A percentile compares a stretch with the other conserved stretches of the same genome.
Conservation (phyloP, 331 rosid genomes). For the Quercus lobata region DNA sequence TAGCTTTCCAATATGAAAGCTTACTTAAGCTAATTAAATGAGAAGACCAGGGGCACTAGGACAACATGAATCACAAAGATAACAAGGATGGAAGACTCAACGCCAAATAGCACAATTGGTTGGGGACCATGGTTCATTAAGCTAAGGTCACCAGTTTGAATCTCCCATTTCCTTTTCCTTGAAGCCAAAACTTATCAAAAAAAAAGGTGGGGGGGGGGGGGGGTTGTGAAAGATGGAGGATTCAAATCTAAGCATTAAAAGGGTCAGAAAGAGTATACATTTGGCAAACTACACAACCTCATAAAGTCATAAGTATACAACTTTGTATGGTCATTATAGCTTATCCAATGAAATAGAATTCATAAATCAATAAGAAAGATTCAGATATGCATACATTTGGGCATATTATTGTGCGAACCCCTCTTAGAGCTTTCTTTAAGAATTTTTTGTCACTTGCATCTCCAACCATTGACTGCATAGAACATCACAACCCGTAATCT, state of each 20-base stretch:
- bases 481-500: conserved; percentile 21
- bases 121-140: too few relatives aligned
- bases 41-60: not conserved
- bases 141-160: too few relatives aligned
- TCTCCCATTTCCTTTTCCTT: too few relatives aligned
- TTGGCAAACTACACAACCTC: not conserved
- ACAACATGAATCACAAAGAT: not conserved
- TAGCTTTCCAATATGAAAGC: not conserved
- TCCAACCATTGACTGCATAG: conserved; percentile 65
- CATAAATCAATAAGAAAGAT: not conserved
- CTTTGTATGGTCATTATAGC: not conserved
- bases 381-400: conserved; percentile 61
- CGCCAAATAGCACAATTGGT: too few relatives aligned
- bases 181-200: too few relatives aligned
- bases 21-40: not conserved
- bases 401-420: conserved; percentile 81
- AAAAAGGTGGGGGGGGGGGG: too few relatives aligned
- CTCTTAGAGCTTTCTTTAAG: conserved; percentile 65
- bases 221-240: not conserved
- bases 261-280: not conserved
- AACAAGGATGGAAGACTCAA: not conserved
- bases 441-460: conserved; percentile 62
- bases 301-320: not conserved
- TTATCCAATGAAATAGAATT: not conserved
- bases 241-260: not conserved